Evolutionary conservation across 1,284 basidiomycete genomes (phyloP).

Genomic region (Ustilago vetiveriae): DNA sequence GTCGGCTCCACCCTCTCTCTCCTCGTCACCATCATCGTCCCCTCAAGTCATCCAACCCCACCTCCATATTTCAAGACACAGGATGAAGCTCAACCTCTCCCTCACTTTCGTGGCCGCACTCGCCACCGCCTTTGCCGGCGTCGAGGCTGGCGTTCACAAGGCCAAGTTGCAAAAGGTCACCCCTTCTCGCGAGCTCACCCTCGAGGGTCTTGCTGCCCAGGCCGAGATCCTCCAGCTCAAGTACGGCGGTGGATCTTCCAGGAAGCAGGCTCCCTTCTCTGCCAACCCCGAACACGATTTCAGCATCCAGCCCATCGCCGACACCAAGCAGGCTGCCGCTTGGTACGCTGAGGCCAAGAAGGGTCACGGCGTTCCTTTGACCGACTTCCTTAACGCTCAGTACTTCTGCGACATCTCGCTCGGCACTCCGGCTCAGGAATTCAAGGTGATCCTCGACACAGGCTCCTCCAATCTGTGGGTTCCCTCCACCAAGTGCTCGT

Average conservation of each 20-base stretch:
- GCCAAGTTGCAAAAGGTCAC: slow-evolving; percentile 73
- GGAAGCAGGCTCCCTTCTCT: slow-evolving; percentile 60
- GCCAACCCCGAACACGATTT: slow-evolving; percentile 73
- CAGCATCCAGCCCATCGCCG: slow-evolving; percentile 67
- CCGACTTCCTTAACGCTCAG: slow-evolving; percentile 97
- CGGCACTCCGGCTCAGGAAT: slow-evolving; percentile 79
- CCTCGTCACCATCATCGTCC: slow-evolving; percentile 72
- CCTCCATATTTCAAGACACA: slow-evolving; percentile 17
- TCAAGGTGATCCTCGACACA: slow-evolving; percentile 83
- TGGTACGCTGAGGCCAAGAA: slow-evolving; percentile 71
- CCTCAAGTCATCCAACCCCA: neutral
- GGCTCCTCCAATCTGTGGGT: slow-evolving; percentile 95
- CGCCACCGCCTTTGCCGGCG: slow-evolving; percentile 68
- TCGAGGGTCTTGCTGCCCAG: slow-evolving; percentile 75
- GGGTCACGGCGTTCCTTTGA: slow-evolving; percentile 88
- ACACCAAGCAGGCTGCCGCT: slow-evolving; percentile 43
- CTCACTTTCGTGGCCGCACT: slow-evolving; percentile 75
- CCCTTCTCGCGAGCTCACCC: slow-evolving; percentile 75
- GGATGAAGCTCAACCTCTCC: slow-evolving; percentile 62
- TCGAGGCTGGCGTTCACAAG: slow-evolving; percentile 67
- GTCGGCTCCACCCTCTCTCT: slow-evolving; percentile 75
- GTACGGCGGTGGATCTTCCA: slow-evolving; percentile 53
- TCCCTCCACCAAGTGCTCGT: slow-evolving; percentile 85
- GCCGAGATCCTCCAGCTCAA: slow-evolving; percentile 68
- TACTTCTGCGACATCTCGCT: slow-evolving; percentile 90